Conservation (phyloP, 495 filamentous ascomycete species). For the Penicillium malachiteum region DNA sequence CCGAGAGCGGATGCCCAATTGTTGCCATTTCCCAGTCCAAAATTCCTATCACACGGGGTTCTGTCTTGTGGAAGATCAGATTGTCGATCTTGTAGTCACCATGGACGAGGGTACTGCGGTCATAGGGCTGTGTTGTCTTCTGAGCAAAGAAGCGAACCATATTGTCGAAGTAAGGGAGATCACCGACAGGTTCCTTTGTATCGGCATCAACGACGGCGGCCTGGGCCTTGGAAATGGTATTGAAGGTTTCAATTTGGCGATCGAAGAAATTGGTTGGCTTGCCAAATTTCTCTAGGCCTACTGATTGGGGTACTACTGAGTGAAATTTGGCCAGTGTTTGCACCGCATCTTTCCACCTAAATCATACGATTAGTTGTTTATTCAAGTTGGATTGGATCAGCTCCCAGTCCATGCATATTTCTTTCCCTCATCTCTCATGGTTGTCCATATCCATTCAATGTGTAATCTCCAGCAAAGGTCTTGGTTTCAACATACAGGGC, state of each 20-base stretch:
- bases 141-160: conserved; percentile 76
- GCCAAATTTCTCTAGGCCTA: conserved; percentile 72
- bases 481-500: conserved; percentile 55
- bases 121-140: conserved; percentile 65
- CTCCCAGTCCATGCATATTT: neutral
- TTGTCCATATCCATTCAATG: too few relatives aligned
- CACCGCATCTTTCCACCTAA: conserved; percentile 79
- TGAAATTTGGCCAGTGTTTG: conserved; percentile 85
- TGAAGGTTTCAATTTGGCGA: conserved; percentile 81
- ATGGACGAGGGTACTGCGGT: conserved; percentile 78
- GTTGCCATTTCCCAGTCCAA: conserved; percentile 98
- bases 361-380: neutral
- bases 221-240: conserved; percentile 74
- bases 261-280: conserved; percentile 76
- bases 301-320: conserved; percentile 60
- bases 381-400: too few relatives aligned
- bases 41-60: conserved; percentile 86
- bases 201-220: conserved; percentile 72
- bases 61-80: conserved; percentile 86
- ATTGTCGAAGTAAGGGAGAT: conserved; percentile 76
- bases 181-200: conserved; percentile 70
- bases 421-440: neutral
- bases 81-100: conserved; percentile 99
- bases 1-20: conserved; percentile 87
- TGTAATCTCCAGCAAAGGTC: too few relatives aligned